Evolutionary conservation across 371 early-diverging fungal genomes (phyloP).

Genomic region (Mucor saturninus): DNA sequence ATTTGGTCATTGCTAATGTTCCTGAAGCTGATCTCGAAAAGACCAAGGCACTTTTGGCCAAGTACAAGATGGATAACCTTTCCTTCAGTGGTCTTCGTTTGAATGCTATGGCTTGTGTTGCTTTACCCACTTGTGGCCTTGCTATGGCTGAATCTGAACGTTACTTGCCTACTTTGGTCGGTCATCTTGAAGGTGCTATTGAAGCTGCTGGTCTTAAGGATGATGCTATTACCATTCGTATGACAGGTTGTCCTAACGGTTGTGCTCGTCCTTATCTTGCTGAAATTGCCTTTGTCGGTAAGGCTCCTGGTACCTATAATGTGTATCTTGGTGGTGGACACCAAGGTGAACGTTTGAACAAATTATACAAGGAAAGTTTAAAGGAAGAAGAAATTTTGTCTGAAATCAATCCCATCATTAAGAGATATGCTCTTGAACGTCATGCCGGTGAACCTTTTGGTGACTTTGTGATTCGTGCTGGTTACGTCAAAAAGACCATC

Average conservation of each 20-base stretch:
- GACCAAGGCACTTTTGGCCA: constrained; percentile 73
- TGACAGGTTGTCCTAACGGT: constrained; percentile 97
- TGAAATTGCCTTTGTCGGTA: constrained; percentile 95
- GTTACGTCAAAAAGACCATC: constrained; percentile 81
- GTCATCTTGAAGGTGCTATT: constrained; percentile 75
- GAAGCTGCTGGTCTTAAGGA: constrained; percentile 81
- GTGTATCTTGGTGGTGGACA: constrained; percentile 93
- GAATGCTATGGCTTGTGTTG: constrained; percentile 94
- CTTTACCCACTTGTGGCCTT: constrained; percentile 91
- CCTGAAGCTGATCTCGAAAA: constrained; percentile 70
- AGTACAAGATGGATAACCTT: constrained; percentile 84
- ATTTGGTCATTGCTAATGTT: constrained; percentile 82
- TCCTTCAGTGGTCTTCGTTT: constrained; percentile 79
- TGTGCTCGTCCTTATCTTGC: constrained; percentile 93
- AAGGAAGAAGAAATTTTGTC: constrained; percentile 85
- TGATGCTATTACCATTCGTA: constrained; percentile 91
- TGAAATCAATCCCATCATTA: constrained; percentile 78
- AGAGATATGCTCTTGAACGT: constrained; percentile 77
- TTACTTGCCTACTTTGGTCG: constrained; percentile 85
- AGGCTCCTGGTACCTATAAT: constrained; percentile 92
- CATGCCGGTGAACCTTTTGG: constrained; percentile 85
- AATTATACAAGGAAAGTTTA: constrained; percentile 86
- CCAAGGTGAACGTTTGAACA: constrained; percentile 86
- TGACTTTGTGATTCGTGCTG: constrained; percentile 90
- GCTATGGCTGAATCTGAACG: constrained; percentile 97